Base-by-base conservation (phyloP, 2,329 filamentous ascomycete species). In the Sclerotinia borealis region DNA sequence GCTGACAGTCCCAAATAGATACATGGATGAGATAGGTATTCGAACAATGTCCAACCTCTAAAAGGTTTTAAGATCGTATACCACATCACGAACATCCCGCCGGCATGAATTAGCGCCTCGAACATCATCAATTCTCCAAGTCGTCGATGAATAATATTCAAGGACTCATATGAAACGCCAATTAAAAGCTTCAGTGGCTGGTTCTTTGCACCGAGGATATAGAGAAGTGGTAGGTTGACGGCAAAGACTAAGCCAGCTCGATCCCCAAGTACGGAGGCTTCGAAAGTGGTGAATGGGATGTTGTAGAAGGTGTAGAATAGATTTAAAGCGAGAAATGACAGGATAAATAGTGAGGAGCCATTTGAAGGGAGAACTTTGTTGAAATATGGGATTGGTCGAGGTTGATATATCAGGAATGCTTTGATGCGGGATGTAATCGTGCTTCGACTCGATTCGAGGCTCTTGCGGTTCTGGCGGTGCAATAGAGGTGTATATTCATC, bases 151-250 rank as follows among this genome's bases (percentile, higher is more conserved):
- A 88, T 81, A 51, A 89, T 82, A 71, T 89, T 88, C 48, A 89
- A 76, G 6, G 83, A 80, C 73, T 89, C 86, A 70, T 89, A 89
- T 0, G 85, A 88, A 66, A 82, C 81, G 4, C 86, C 85, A 0
- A 85, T 88, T 22, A 89, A 75, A 2, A 79, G 68, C 64, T 83
- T 82, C 39, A 89, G 71, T 0, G 86, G 86, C 66, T 88, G 85
- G 64, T 85, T 89, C 72, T 89, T 90, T 37, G 87, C 86, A 2
- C 83, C 81, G 4, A 89, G 77, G 5, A 89, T 76, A 71, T 89
- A 89, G 3, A 89, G 77, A 45, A 82, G 73, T 4, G 81, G 80
- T 1, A 83, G 73, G 63, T 83, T 83, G 13, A 78, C 76, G 19
- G 77, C 77, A 68, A 83, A 82, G 3, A 73, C 66, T 15, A 74